phyloP scores from a whole-genome alignment of 2,329 filamentous ascomycete genomes.

The Chrysoporthe austroafricana region DNA sequence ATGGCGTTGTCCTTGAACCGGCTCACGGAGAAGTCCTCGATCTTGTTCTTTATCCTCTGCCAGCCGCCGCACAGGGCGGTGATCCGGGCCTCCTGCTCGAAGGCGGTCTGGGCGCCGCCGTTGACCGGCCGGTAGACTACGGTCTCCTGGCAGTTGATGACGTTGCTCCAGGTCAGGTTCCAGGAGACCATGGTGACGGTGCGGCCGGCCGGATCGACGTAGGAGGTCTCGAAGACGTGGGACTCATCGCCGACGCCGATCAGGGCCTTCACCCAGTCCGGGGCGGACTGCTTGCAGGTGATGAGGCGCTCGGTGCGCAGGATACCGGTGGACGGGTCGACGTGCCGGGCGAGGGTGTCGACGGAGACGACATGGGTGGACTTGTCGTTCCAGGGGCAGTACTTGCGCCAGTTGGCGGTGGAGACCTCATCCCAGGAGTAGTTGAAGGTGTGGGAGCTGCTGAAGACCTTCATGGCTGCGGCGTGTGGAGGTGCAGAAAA shows the following conservation, averaged over 20 bases:
- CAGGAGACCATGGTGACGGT: conserved; percentile 96
- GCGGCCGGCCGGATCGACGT: conserved; percentile 81
- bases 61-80: conserved; percentile 94
- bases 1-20: conserved; percentile 89
- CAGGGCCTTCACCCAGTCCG: conserved; percentile 79
- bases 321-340: conserved; percentile 61
- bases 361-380: conserved; percentile 96
- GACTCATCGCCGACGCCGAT: conserved; percentile 78
- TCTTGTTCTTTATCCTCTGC: conserved; percentile 95
- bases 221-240: conserved; percentile 93
- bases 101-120: conserved; percentile 68
- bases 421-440: conserved; percentile 99
- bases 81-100: conserved; percentile 88
- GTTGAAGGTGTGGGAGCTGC: conserved; percentile 85
- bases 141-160: conserved; percentile 91
- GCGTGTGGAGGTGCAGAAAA: neutral
- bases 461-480: conserved; percentile 68
- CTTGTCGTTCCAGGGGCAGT: conserved; percentile 98
- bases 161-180: conserved; percentile 90
- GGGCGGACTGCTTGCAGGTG: conserved; percentile 66
- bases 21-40: conserved; percentile 88
- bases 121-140: conserved; percentile 75
- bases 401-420: conserved; percentile 97
- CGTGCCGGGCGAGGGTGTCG: conserved; percentile 79
- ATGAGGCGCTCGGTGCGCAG: conserved; percentile 66